Evolutionary conservation across 768 basidiomycete genomes (phyloP).

Genomic region (Suillus luteus): DNA sequence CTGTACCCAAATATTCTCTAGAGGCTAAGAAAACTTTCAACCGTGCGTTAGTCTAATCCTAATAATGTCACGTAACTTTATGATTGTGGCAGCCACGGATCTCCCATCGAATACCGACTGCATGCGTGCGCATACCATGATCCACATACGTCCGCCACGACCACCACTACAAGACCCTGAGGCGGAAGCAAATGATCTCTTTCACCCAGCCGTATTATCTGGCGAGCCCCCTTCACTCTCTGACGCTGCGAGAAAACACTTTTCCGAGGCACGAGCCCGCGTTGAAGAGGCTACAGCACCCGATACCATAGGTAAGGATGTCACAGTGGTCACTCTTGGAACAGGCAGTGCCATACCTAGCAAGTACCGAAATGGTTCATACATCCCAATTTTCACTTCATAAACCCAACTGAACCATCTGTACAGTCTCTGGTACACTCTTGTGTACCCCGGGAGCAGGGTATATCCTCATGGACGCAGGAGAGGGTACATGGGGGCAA

Average conservation of each 20-base stretch:
- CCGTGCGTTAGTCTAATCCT: neutral
- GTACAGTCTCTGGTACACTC: conserved; percentile 71
- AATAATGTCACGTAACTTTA: neutral
- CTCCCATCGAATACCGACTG: neutral
- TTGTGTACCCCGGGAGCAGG: conserved; percentile 73
- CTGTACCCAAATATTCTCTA: conserved; percentile 1
- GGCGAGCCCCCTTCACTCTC: neutral
- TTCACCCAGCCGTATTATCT: neutral
- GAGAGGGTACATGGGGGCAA: conserved; percentile 94
- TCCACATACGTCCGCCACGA: neutral
- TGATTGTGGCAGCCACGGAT: neutral
- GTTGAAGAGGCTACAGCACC: conserved; percentile 24
- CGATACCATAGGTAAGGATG: conserved; percentile 54
- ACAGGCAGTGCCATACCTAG: conserved; percentile 87
- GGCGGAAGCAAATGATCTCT: neutral
- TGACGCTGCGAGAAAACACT: conserved; percentile 37
- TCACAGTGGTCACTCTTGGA: conserved; percentile 77
- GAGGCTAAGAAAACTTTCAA: neutral
- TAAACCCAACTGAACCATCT: neutral
- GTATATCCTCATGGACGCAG: conserved; percentile 81
- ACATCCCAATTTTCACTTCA: conserved; percentile 4
- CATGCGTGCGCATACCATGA: neutral
- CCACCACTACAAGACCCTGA: neutral
- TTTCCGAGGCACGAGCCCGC: conserved; percentile 39
- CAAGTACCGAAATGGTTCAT: conserved; percentile 83